A percentile compares a stretch with the other conserved stretches of the same genome.
Evolutionary conservation across 208 protist genomes (phyloP).

Genomic region (Trypanosomatidae sp.): DNA sequence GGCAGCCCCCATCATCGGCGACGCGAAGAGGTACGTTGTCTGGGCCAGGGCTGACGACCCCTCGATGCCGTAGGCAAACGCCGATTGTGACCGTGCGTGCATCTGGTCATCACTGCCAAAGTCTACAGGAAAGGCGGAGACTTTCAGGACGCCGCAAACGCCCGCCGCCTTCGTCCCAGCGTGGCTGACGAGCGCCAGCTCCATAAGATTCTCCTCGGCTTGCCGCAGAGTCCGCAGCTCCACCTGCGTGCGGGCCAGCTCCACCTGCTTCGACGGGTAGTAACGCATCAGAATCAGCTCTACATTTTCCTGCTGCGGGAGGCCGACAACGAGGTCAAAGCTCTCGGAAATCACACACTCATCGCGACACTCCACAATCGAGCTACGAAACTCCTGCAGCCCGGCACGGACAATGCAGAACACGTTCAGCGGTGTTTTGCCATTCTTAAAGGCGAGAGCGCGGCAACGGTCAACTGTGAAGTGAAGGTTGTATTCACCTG

Average conservation of each 20-base stretch:
- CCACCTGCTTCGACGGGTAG: slow-evolving; percentile 23
- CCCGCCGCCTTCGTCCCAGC: slow-evolving; percentile 38
- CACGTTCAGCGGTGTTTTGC: slow-evolving; percentile 13
- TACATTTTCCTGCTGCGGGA: slow-evolving; percentile 69
- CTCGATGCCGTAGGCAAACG: slow-evolving; percentile 19
- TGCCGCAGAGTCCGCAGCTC: slow-evolving; percentile 33
- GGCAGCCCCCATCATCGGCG: not conserved
- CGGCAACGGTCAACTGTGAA: slow-evolving; percentile 53
- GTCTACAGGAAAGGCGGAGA: slow-evolving; percentile 45
- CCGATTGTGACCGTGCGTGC: slow-evolving; percentile 21
- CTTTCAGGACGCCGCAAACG: slow-evolving; percentile 46
- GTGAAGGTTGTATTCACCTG: slow-evolving; percentile 45
- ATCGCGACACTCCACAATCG: slow-evolving; percentile 35
- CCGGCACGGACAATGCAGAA: slow-evolving; percentile 57
- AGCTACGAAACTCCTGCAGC: slow-evolving; percentile 55
- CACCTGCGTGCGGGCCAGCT: slow-evolving; percentile 61
- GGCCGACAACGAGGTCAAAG: slow-evolving; percentile 60
- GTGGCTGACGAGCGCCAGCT: slow-evolving; percentile 54
- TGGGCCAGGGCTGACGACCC: slow-evolving; percentile 10
- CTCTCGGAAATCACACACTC: slow-evolving; percentile 68
- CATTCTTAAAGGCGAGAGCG: slow-evolving; percentile 20
- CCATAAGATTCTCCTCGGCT: slow-evolving; percentile 30
- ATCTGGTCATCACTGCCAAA: slow-evolving; percentile 19
- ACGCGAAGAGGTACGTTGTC: slow-evolving; percentile 11
- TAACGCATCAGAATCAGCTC: slow-evolving; percentile 60